Conservation (phyloP, 768 basidiomycete genomes). For the Trametopsis cervina region DNA sequence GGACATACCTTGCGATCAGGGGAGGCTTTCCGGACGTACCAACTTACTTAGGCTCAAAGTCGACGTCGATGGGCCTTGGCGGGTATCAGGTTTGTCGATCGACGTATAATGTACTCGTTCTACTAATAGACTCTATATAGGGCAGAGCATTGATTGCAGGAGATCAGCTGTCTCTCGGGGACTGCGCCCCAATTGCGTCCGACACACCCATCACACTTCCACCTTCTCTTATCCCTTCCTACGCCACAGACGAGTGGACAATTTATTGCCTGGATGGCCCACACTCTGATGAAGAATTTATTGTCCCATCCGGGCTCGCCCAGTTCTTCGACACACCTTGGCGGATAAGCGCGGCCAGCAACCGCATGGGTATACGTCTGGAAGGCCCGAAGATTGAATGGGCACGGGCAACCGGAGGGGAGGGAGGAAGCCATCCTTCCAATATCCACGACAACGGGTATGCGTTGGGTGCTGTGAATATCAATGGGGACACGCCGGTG, state of each 20-base stretch:
- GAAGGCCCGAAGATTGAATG: constrained; percentile 45
- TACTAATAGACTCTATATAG: constrained; percentile 21
- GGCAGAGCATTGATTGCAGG: constrained; percentile 45
- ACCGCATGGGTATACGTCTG: constrained; percentile 59
- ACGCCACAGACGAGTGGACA: constrained; percentile 38
- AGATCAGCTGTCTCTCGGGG: constrained; percentile 40
- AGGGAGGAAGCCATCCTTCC: constrained; percentile 63
- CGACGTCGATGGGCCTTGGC: constrained; percentile 55
- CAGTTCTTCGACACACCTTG: constrained; percentile 47
- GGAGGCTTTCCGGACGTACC: constrained; percentile 58
- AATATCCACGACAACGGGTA: constrained; percentile 64
- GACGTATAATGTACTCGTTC: background rate
- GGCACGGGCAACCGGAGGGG: constrained; percentile 50
- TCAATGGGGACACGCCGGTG: constrained; percentile 68
- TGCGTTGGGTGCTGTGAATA: constrained; percentile 44
- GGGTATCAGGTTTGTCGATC: constrained; percentile 42
- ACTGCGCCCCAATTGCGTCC: constrained; percentile 19
- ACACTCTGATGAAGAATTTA: constrained; percentile 51
- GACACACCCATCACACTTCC: constrained; percentile 23
- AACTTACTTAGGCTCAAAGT: constrained; percentile 54
- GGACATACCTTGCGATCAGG: constrained; percentile 47
- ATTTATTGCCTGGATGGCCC: constrained; percentile 56
- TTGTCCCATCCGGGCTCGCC: constrained; percentile 39
- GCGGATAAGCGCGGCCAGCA: constrained; percentile 50
- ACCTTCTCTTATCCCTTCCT: constrained; percentile 31